Conservation (phyloP, 768 basidiomycete species). For the Boletus rubropictus region DNA sequence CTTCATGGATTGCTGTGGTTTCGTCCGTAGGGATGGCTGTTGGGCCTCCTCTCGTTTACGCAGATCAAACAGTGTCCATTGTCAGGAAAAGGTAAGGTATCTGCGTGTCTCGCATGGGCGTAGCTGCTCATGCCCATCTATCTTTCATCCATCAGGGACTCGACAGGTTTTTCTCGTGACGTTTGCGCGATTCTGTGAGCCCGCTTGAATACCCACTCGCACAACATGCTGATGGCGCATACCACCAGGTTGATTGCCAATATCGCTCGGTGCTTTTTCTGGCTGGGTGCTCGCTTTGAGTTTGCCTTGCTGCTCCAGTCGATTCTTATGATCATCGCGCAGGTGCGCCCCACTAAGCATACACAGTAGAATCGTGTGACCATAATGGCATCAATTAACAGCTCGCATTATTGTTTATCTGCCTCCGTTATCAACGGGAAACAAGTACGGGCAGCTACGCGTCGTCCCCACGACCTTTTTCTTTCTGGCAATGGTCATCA, state of each 20-base stretch:
- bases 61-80: constrained; percentile 79
- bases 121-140: constrained; percentile 1
- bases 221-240: constrained; percentile 7
- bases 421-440: constrained; percentile 63
- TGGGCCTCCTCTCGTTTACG: constrained; percentile 80
- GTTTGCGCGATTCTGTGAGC: constrained; percentile 77
- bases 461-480: constrained; percentile 57
- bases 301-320: constrained; percentile 73
- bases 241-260: constrained; percentile 65
- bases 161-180: constrained; percentile 82
- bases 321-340: constrained; percentile 77
- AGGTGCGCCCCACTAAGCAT: constrained; percentile 41
- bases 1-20: constrained; percentile 60
- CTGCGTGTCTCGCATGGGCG: constrained; percentile 1
- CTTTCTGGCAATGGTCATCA: constrained; percentile 82
- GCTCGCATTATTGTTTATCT: constrained; percentile 78
- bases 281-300: constrained; percentile 79
- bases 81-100: constrained; percentile 59
- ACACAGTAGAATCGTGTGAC: constrained; percentile 17
- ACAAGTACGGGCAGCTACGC: constrained; percentile 54
- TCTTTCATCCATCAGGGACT: constrained; percentile 46
- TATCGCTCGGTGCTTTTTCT: constrained; percentile 87
- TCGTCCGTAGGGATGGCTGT: constrained; percentile 81
- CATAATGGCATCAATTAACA: constrained; percentile 28
- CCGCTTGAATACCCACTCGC: neutral